A percentile compares a stretch with the other conserved stretches of the same genome.
Conservation (phyloP, 1,284 basidiomycete species). For the Ceratobasidium sp. region DNA sequence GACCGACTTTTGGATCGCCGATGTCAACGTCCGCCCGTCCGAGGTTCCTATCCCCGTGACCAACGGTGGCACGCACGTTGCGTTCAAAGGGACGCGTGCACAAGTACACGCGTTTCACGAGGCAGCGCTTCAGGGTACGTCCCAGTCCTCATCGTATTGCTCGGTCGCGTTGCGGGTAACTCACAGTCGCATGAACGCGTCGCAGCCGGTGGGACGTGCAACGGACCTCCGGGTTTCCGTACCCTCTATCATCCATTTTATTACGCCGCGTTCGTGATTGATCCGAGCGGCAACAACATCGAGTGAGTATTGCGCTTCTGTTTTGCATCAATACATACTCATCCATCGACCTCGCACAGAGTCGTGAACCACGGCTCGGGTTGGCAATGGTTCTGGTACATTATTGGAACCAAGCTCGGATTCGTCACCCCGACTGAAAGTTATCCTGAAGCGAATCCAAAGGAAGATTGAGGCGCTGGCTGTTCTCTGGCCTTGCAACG, state of each 20-base stretch:
- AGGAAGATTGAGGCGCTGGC: background rate
- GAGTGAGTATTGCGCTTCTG: slow-evolving; percentile 22
- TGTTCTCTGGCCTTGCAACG: background rate
- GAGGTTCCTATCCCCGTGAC: background rate
- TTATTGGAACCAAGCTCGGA: slow-evolving; percentile 31
- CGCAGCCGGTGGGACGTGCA: slow-evolving; percentile 38
- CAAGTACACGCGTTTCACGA: slow-evolving; percentile 42
- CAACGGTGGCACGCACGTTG: background rate
- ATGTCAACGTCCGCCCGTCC: background rate
- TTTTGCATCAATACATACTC: background rate
- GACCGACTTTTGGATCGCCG: slow-evolving; percentile 25
- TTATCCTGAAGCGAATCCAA: background rate
- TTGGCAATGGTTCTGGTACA: slow-evolving; percentile 42
- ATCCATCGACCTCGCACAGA: background rate
- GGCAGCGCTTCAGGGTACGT: slow-evolving; percentile 28
- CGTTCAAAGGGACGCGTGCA: slow-evolving; percentile 33
- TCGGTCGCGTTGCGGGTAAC: background rate
- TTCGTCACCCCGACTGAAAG: slow-evolving; percentile 11
- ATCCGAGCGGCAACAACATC: slow-evolving; percentile 40
- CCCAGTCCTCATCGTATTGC: background rate
- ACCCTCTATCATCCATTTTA: slow-evolving; percentile 31
- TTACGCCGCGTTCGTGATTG: slow-evolving; percentile 29
- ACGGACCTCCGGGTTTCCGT: slow-evolving; percentile 31
- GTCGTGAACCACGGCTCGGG: slow-evolving; percentile 35
- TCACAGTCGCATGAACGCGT: background rate